Evolutionary conservation across 768 basidiomycete species (phyloP).

Genomic region (Rhizopogon rudus): DNA sequence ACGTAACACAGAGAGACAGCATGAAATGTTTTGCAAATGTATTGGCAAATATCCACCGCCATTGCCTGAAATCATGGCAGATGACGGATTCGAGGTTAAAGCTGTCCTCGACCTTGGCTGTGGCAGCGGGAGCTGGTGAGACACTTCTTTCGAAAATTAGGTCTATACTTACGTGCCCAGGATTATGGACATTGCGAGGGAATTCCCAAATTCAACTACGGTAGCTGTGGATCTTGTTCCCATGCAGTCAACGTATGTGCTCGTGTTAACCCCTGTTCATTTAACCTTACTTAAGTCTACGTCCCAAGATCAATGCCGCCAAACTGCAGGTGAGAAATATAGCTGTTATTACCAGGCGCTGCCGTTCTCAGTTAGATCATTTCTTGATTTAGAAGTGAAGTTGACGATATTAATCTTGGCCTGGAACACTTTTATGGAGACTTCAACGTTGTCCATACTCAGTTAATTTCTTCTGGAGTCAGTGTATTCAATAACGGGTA

Average conservation of each 20-base stretch:
- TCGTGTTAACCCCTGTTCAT: constrained; percentile 6
- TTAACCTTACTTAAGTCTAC: constrained; percentile 10
- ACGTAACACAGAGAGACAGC: constrained; percentile 52
- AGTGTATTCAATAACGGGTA: constrained; percentile 20
- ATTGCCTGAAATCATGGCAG: constrained; percentile 53
- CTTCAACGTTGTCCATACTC: constrained; percentile 72
- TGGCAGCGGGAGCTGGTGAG: constrained; percentile 73
- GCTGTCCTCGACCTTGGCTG: constrained; percentile 72
- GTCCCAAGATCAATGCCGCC: constrained; percentile 53
- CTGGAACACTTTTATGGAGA: constrained; percentile 77
- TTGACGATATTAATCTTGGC: constrained; percentile 82
- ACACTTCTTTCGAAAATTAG: not conserved
- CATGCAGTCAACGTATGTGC: constrained; percentile 64
- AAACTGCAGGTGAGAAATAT: constrained; percentile 54
- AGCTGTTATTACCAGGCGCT: constrained; percentile 1
- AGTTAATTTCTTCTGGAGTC: constrained; percentile 70
- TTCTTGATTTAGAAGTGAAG: constrained; percentile 54
- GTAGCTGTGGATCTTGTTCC: constrained; percentile 80
- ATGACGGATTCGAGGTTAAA: constrained; percentile 56
- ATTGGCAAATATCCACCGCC: constrained; percentile 66
- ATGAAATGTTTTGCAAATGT: constrained; percentile 55
- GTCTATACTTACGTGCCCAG: constrained; percentile 31
- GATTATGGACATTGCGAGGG: constrained; percentile 70
- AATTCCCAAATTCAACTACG: constrained; percentile 63
- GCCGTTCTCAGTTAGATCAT: constrained; percentile 3